These are phyloP conservation scores for Rutstroemia sp. DNA, from an alignment of 2,329 filamentous ascomycete genomes.

Conservation along the genomic window DNA sequence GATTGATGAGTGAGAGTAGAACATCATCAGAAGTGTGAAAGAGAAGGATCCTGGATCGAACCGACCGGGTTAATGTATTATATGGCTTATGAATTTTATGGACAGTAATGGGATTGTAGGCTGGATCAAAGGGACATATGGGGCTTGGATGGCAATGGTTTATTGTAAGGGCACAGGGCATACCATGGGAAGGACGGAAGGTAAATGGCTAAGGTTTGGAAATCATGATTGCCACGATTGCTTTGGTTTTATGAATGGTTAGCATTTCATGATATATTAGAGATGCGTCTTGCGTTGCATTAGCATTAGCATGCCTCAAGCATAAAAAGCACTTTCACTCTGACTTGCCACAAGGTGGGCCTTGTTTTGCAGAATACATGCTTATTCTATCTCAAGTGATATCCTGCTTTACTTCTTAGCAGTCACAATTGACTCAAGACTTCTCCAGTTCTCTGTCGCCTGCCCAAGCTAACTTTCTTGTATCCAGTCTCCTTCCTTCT, in stretches of 20 bases:
- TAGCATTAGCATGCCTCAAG: too few species aligned
- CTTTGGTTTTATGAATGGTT: too few species aligned
- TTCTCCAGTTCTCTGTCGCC: slow-evolving; percentile 5
- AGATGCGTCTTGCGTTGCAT: too few species aligned
- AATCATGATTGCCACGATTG: too few species aligned
- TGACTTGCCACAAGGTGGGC: too few species aligned
- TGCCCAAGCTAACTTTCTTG: slow-evolving; percentile 25
- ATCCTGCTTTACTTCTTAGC: too few species aligned
- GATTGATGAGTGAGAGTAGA: slow-evolving; percentile 7
- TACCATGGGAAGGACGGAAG: neutral
- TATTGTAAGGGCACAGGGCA: neutral
- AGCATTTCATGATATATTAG: too few species aligned
- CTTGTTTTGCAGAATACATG: too few species aligned
- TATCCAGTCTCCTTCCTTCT: slow-evolving; percentile 19
- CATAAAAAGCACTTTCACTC: too few species aligned
- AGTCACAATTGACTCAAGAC: neutral
- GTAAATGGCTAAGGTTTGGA: neutral
- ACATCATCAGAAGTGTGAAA: neutral
- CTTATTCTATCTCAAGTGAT: too few species aligned
- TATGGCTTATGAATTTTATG: neutral
- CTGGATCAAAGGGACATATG: neutral
- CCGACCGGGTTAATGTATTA: neutral
- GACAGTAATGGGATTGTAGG: neutral
- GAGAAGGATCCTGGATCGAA: neutral
- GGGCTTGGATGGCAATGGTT: neutral